Evolutionary conservation across 129 eudicot species (phyloP).

Genomic region (Calendula officinalis): DNA sequence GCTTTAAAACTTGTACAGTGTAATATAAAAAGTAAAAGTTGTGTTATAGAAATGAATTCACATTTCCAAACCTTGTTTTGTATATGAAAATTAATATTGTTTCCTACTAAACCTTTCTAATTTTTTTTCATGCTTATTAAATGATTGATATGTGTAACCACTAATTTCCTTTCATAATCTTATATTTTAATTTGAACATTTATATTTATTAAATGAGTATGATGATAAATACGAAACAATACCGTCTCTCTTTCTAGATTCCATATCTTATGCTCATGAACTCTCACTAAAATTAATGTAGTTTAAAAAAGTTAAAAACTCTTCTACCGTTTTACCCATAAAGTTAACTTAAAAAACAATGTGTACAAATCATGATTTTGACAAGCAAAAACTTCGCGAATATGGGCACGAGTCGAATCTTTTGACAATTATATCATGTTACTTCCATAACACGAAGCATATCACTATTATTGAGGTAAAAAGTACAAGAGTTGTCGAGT

Average conservation of each 20-base stretch:
- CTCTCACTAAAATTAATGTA: background rate
- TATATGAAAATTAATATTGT: no score
- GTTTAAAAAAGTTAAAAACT: background rate
- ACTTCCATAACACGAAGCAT: slow-evolving; percentile 15
- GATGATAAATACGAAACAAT: no score
- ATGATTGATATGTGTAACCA: no score
- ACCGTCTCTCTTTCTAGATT: slow-evolving; percentile 1
- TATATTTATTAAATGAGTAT: no score
- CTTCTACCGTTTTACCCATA: background rate
- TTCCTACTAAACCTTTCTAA: no score
- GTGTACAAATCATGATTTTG: slow-evolving; percentile 16
- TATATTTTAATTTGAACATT: no score
- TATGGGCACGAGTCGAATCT: slow-evolving; percentile 6
- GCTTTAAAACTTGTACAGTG: no score
- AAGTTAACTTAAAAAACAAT: slow-evolving; percentile 12
- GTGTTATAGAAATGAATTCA: no score
- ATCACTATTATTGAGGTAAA: slow-evolving; percentile 12
- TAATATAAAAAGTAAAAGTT: no score
- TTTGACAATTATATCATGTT: slow-evolving; percentile 13
- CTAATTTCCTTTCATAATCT: no score
- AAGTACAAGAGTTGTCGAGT: slow-evolving; percentile 15
- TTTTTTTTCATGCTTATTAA: no score
- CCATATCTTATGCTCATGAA: background rate
- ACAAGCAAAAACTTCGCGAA: slow-evolving; percentile 9
- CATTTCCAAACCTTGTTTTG: slow-evolving; percentile 20